Evolutionary conservation across 345 rosid species (phyloP).

Genomic region (Boechera stricta): DNA sequence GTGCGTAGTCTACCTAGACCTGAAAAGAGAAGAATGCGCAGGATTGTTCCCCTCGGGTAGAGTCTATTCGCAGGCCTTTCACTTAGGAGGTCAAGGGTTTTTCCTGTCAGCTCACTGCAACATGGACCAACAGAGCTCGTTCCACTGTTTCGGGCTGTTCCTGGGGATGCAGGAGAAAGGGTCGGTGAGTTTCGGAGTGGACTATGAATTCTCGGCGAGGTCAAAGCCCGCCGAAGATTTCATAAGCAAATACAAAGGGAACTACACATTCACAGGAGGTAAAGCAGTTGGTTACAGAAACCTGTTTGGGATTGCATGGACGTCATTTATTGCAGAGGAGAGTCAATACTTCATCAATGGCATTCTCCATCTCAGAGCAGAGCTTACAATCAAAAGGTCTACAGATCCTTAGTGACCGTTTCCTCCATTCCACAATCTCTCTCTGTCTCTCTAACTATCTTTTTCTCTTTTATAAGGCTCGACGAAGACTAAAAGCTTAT

Average conservation of each 20-base stretch:
- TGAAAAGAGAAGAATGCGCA: conserved; percentile 82
- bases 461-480: conserved; percentile 13
- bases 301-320: conserved; percentile 84
- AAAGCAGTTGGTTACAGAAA: conserved; percentile 97
- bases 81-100: conserved; percentile 97
- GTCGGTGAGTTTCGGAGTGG: conserved; percentile 82
- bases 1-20: conserved; percentile 90
- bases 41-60: conserved; percentile 83
- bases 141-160: conserved; percentile 90
- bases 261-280: conserved; percentile 92
- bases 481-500: conserved; percentile 19
- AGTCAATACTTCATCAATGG: conserved; percentile 83
- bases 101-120: conserved; percentile 97
- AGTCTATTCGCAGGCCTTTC: conserved; percentile 95
- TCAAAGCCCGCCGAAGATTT: conserved; percentile 83
- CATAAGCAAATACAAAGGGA: conserved; percentile 89
- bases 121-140: conserved; percentile 97
- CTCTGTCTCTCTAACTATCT: conserved; percentile 27
- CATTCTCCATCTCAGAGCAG: conserved; percentile 88
- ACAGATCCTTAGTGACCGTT: conserved; percentile 35
- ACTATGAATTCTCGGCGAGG: conserved; percentile 94
- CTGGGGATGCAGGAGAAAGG: conserved; percentile 99
- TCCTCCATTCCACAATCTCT: neutral
- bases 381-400: conserved; percentile 71
- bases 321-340: conserved; percentile 79